phyloP scores from a whole-genome alignment of 1,284 basidiomycete genomes.

The Cutaneotrichosporon spelunceum region DNA sequence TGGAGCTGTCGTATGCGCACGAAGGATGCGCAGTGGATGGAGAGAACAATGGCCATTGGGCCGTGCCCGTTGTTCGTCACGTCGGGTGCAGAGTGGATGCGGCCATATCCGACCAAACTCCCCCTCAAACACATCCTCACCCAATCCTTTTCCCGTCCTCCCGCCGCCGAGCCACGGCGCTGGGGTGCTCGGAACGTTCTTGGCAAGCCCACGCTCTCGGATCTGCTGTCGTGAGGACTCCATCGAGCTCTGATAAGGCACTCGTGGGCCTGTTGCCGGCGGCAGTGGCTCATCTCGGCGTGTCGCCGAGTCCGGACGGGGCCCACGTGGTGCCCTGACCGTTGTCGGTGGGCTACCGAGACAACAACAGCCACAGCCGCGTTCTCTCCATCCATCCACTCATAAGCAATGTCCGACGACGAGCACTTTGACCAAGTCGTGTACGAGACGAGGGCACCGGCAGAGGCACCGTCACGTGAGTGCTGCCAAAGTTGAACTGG shows the following conservation, averaged over 20 bases:
- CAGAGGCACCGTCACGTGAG: neutral
- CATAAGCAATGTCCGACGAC: neutral
- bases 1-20: neutral
- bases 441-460: neutral
- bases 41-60: neutral
- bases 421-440: neutral
- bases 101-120: no score
- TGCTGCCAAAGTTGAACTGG: neutral
- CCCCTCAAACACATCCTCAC: no score
- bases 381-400: neutral
- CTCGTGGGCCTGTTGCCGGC: neutral
- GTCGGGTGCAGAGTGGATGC: no score
- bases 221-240: neutral
- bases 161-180: no score
- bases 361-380: neutral
- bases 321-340: neutral
- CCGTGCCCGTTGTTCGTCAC: no score
- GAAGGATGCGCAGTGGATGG: neutral
- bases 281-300: neutral
- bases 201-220: no score
- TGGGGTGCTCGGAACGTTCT: neutral
- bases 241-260: neutral
- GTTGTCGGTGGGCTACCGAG: neutral
- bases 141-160: no score
- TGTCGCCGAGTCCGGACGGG: neutral